Base-by-base conservation (phyloP, 1,139 yeast species). In the Chernovozyma sophiae-reginae region DNA sequence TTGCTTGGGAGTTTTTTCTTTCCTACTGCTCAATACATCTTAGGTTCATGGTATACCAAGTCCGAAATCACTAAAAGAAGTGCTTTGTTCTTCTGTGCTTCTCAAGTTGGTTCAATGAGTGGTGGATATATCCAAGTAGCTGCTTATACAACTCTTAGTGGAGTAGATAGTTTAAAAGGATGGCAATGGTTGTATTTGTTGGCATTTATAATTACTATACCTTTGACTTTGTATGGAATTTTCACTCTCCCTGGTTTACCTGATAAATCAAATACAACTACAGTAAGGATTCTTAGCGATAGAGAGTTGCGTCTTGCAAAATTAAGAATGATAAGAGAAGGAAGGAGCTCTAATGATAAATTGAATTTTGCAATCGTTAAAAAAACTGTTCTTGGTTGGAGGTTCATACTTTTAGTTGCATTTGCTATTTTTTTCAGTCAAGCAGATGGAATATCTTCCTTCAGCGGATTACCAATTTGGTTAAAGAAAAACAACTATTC, bases 371-470 rank as follows among this genome's bases (percentile, higher is more conserved):
- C 16, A 11, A 35, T 41, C 2, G 36, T 51, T 4, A 35, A 34
- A 24, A 32, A 45, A 6, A 44, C 49, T 2, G 25, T 48, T 18
- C 41, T 38, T 27, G 49, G 48, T 15, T 51, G 55, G 56, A 49
- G 44, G 39, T 55, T 54, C 33, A 45, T 51, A 36, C 40, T 53
- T 39, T 41, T 54, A 37, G 58, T 53, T 4, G 28, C 49, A 4
- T 55, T 55, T 45, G 60, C 60, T 8, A 53, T 55, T 23, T 54
- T 54, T 43, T 55, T 55, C 38, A 47, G 53, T 7, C 60, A 54
- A 35, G 58, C 60, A 7, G 59, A 55, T 38, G 60, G 59, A 3
- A 44, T 52, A 11, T 48, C 55, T 18, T 52, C 58, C 23, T 46
- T 53, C 33, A 44, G 41, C 34, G 58, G 56, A 2, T 38, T 53